Base-by-base conservation (phyloP, 208 protist species). In the Crithidia acanthocephali region DNA sequence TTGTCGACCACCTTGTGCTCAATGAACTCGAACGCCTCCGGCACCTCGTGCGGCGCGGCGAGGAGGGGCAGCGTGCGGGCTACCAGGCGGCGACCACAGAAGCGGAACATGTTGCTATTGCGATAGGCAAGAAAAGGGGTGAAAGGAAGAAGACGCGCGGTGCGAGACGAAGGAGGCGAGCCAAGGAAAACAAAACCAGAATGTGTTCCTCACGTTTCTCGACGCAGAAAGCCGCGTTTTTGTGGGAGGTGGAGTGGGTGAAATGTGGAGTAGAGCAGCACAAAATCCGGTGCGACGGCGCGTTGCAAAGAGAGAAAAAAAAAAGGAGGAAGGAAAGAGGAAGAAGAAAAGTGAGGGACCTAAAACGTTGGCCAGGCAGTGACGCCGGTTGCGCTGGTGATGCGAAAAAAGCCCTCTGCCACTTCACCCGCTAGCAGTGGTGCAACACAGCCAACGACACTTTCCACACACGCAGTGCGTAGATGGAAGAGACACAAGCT, bases 1-100 rank as follows among this genome's bases (percentile, higher is more conserved):
- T 95, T 95, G 78, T 97, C 89, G 30, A 84, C 78, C 9, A 92
- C 88, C 71, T 95, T 95, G 76, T 91, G 60, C 64, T 93, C 86
- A 18, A 93, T 78, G 60, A 94, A 97, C 55, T 93, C 79, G 58
- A 97, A 97, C 47, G 83, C 93, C 68, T 97, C 90, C 0, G 89
- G 89, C 5, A 95, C 8, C 22, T 86, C 79, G 56, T 84, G 77
- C 22, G 64, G 37, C 16, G 15, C 30, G 58, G 79, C 80, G 50
- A 93, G 76, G 35, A 94, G 74, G 25, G 79, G 70, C 55, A 87
- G n/a, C 27, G 88, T 89, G 55, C 87, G 78, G 28, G 81, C 78
- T 45, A 95, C 64, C 67, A 92, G 27, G 61, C 85, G 83, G 37
- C 80, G 85, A 23, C 72, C 74, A 79, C 80, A 87, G 69, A 83